Evolutionary conservation across 345 rosid genomes (phyloP), one percentile per base, ranked within the genome.

Genomic region (Hibiscus syriacus): DNA sequence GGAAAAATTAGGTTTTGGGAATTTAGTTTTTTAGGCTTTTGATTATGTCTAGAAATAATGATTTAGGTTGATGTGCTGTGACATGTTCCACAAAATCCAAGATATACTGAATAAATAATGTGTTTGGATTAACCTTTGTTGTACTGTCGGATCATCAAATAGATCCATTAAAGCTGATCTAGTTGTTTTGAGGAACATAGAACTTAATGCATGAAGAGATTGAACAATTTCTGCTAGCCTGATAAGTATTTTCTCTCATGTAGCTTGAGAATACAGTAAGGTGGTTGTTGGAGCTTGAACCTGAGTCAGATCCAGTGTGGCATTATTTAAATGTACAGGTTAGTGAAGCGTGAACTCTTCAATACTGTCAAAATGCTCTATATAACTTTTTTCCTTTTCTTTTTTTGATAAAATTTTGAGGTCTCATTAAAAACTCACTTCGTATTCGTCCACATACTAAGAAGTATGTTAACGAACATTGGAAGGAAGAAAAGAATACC

Each of bases 261-360:
- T 73, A 93, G 97, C 96, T 94, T 71, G 99, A 94, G 80, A 94
- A 94, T 84, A 94, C 95, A 3, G 97, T 89, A 78, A 83, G 97
- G 80, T 84, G 87, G 79, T 78, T 94, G 83, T 76, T 94, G 84
- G 99, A 94, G 88, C 84, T 94, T 79, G 99, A 90, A 59, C 97
- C 99, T 20, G 99, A 91, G 49, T 89, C 93, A 0, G 99, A 94
- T 81, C 99, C 99, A 38, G 95, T 87, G 59, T 89, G 99, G 99
- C 96, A 94, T 80, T 91, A 86, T 77, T 83, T 91, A 74, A 91
- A 82, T 77, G 86, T 91, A 57, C 97, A 91, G 99, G 99, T 91
- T 52, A 63, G 88, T 78, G 5, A 62, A n/a, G 68, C 53, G 19
- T 34, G 68, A 57, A 71, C 23, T 39, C 14, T 13, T 29, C 50